phyloP scores from a whole-genome alignment of 2,329 filamentous ascomycete genomes.

The Xylaria sp. region DNA sequence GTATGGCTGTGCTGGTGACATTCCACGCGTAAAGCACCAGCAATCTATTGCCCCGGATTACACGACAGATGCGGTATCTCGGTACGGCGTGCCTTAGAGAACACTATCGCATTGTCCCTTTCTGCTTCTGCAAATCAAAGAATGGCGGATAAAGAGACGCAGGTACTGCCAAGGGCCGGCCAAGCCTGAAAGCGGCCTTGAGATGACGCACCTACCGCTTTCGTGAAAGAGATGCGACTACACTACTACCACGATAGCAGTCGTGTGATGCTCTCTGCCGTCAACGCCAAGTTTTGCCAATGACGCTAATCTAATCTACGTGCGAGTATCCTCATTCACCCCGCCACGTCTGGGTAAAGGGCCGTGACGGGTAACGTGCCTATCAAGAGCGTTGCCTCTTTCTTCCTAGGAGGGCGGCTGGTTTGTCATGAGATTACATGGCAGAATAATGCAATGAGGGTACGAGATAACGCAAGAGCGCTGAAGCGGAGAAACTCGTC shows the following conservation, averaged over 20 bases:
- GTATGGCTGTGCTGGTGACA: too few relatives aligned
- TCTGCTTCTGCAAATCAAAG: constrained; percentile 6
- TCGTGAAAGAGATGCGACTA: constrained; percentile 20
- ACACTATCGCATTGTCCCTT: background rate
- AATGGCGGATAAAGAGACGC: constrained; percentile 11
- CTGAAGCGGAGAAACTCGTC: background rate
- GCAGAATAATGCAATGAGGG: background rate
- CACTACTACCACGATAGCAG: constrained; percentile 27
- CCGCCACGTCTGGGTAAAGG: background rate
- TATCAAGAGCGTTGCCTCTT: too few relatives aligned
- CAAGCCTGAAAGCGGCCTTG: constrained; percentile 5
- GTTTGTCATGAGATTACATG: background rate
- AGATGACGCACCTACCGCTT: constrained; percentile 24
- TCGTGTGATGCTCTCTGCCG: constrained; percentile 23
- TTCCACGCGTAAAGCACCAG: too few relatives aligned
- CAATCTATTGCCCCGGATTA: background rate
- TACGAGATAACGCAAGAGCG: background rate
- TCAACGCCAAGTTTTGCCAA: constrained; percentile 2
- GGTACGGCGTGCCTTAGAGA: background rate
- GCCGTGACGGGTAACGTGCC: background rate
- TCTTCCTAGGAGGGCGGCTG: background rate
- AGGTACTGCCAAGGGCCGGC: constrained; percentile 19
- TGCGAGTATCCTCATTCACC: background rate
- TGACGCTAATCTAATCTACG: background rate
- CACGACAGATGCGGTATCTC: background rate